Conservation (phyloP, 1,284 basidiomycete genomes). For the Hymenochaete sp. region DNA sequence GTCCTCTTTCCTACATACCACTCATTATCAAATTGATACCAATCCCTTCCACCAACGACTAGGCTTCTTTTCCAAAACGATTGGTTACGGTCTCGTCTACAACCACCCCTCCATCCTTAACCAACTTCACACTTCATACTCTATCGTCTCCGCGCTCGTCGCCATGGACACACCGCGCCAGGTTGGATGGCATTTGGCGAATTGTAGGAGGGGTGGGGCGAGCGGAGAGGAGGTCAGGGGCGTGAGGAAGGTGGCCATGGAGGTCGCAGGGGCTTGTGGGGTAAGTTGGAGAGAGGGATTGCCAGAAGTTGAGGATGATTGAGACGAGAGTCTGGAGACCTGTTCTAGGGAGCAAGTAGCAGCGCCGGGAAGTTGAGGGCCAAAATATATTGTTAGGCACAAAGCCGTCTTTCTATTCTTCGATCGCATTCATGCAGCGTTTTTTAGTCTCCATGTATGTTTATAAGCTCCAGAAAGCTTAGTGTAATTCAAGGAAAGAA, state of each 20-base stretch:
- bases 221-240: conserved; percentile 11
- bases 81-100: conserved; percentile 29
- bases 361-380: no score
- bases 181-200: conserved; percentile 27
- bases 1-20: background rate
- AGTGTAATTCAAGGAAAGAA: no score
- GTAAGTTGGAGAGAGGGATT: conserved; percentile 15
- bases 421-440: no score
- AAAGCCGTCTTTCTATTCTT: no score
- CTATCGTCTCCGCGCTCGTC: conserved; percentile 29
- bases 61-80: conserved; percentile 16
- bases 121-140: conserved; percentile 28
- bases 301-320: conserved; percentile 14
- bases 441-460: no score
- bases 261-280: conserved; percentile 13
- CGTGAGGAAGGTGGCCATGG: conserved; percentile 12
- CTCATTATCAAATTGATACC: background rate
- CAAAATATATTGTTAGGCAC: no score
- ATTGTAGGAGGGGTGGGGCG: conserved; percentile 13
- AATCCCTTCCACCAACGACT: background rate
- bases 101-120: conserved; percentile 22
- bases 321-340: no score
- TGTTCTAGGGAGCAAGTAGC: no score
- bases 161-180: conserved; percentile 29
- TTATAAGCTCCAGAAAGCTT: no score